phyloP scores from a whole-genome alignment of 805 yeast species.

The Wickerhamiella domercqiae region DNA sequence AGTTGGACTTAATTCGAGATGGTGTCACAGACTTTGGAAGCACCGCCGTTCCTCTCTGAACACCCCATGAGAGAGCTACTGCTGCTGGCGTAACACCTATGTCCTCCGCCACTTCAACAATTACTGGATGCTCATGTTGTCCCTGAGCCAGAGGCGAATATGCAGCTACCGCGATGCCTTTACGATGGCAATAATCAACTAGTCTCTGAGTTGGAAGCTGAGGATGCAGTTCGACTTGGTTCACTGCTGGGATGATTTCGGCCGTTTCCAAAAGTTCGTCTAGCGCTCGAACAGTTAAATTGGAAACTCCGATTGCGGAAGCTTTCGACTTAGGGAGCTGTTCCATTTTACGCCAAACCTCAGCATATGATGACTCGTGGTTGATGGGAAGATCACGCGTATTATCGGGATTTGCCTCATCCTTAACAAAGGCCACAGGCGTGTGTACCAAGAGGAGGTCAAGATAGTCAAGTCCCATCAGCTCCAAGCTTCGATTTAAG shows the following conservation, averaged over 20 bases:
- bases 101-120: slow-evolving; percentile 40
- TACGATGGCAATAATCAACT: slow-evolving; percentile 33
- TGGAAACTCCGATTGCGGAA: slow-evolving; percentile 59
- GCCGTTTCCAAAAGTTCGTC: slow-evolving; percentile 32
- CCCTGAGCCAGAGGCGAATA: slow-evolving; percentile 61
- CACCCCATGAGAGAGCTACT: slow-evolving; percentile 47
- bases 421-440: slow-evolving; percentile 14
- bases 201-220: slow-evolving; percentile 50
- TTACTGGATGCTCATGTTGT: slow-evolving; percentile 33
- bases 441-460: slow-evolving; percentile 56
- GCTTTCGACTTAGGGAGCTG: slow-evolving; percentile 36
- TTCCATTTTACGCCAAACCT: slow-evolving; percentile 47
- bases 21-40: slow-evolving; percentile 59
- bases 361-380: slow-evolving; percentile 27
- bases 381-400: slow-evolving; percentile 8
- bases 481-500: slow-evolving; percentile 38
- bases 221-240: slow-evolving; percentile 67
- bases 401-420: slow-evolving; percentile 8
- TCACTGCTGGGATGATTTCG: slow-evolving; percentile 44
- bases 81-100: slow-evolving; percentile 39
- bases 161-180: slow-evolving; percentile 49
- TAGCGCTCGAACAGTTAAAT: slow-evolving; percentile 40
- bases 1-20: slow-evolving; percentile 37
- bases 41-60: slow-evolving; percentile 43
- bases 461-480: slow-evolving; percentile 42